Evolutionary conservation across 768 basidiomycete genomes (phyloP).

Genomic region (Suillus weaverae): DNA sequence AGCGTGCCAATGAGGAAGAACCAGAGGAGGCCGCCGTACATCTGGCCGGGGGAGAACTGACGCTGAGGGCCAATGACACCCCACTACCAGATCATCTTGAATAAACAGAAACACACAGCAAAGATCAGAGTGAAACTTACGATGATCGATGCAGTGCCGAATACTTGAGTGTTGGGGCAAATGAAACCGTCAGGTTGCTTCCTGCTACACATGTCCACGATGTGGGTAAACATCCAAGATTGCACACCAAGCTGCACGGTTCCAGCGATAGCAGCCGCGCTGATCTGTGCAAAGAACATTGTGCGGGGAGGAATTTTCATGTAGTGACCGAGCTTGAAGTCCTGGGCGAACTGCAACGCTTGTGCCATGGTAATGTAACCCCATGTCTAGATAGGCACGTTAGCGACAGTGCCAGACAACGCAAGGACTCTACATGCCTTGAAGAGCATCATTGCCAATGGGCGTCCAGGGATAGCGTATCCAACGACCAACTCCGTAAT

Average conservation of each 20-base stretch:
- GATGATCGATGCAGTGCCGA: constrained; percentile 50
- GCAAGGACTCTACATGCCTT: constrained; percentile 47
- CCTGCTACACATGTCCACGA: constrained; percentile 34
- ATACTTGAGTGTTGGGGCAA: constrained; percentile 40
- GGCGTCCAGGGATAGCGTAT: constrained; percentile 53
- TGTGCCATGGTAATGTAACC: constrained; percentile 66
- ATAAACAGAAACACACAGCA: not conserved
- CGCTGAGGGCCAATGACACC: constrained; percentile 72
- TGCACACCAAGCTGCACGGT: constrained; percentile 69
- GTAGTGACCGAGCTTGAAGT: constrained; percentile 78
- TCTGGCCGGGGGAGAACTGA: constrained; percentile 64
- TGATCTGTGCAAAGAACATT: constrained; percentile 70
- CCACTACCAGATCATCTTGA: constrained; percentile 13
- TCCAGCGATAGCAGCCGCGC: constrained; percentile 59
- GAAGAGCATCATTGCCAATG: constrained; percentile 80
- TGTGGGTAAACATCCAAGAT: constrained; percentile 55
- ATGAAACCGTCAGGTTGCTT: constrained; percentile 30
- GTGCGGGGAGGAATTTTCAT: constrained; percentile 67
- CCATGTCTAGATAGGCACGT: constrained; percentile 44
- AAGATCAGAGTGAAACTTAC: constrained; percentile 38
- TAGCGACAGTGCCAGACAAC: constrained; percentile 14
- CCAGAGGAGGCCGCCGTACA: constrained; percentile 46
- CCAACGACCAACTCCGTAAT: constrained; percentile 76
- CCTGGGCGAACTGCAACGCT: constrained; percentile 68
- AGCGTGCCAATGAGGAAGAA: constrained; percentile 77